Percentiles rank a stretch among this genome's conserved stretches.
Conservation (phyloP, 1,284 basidiomycete genomes). For the Xerocomus amazonicus region DNA sequence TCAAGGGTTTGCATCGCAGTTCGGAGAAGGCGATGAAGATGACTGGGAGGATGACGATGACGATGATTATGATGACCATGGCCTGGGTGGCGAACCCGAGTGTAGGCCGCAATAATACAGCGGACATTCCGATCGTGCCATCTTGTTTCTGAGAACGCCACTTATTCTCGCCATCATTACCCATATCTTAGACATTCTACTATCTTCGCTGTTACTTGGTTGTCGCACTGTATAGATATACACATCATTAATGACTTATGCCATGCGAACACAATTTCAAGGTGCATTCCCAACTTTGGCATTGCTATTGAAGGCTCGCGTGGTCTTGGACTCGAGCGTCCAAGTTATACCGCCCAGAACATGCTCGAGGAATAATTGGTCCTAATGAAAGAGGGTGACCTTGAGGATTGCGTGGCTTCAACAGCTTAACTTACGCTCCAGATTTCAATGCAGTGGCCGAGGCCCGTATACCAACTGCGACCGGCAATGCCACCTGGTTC, state of each 20-base stretch:
- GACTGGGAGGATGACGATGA: conserved; percentile 64
- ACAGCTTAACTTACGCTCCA: conserved; percentile 41
- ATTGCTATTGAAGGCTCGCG: conserved; percentile 39
- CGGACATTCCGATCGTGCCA: conserved; percentile 5
- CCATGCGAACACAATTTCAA: conserved; percentile 4
- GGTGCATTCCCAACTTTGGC: conserved; percentile 35
- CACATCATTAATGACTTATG: conserved; percentile 22
- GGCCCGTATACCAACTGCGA: conserved; percentile 65
- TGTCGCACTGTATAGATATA: conserved; percentile 26
- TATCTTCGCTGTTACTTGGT: conserved; percentile 22
- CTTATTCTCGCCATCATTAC: conserved; percentile 12
- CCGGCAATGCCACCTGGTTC: conserved; percentile 41
- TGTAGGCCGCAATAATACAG: conserved; percentile 56
- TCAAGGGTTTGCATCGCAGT: conserved; percentile 63
- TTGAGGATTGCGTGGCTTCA: not conserved
- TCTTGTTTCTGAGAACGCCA: conserved; percentile 5
- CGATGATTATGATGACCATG: conserved; percentile 48
- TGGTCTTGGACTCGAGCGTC: conserved; percentile 53
- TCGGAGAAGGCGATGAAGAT: conserved; percentile 67
- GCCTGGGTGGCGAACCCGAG: conserved; percentile 51
- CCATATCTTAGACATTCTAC: conserved; percentile 17
- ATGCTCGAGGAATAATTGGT: conserved; percentile 55
- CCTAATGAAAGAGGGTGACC: conserved; percentile 28
- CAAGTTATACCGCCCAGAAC: conserved; percentile 60
- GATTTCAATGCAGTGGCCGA: conserved; percentile 61